These are phyloP conservation scores for Cryptococcus depauperatus DNA, from an alignment of 1,284 basidiomycete species.

Conservation along the genomic window DNA sequence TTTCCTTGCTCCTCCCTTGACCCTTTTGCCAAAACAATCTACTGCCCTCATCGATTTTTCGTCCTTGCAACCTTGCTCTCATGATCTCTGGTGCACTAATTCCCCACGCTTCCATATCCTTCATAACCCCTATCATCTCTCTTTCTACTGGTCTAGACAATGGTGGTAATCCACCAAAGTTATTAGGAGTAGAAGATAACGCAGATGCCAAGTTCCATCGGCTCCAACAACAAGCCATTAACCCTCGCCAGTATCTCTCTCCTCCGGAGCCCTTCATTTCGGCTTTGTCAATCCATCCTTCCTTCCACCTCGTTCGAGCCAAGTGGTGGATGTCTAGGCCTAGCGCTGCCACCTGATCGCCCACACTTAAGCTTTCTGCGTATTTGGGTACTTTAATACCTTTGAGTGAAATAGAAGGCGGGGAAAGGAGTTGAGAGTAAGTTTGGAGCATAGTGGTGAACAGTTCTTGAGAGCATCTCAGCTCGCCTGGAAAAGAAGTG, in stretches of 20 bases:
- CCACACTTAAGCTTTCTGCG: neutral
- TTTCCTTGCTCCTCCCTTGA: neutral
- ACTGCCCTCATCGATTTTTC: neutral
- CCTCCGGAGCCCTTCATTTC: neutral
- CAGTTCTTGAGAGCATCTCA: slow-evolving; percentile 19
- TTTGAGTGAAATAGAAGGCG: neutral
- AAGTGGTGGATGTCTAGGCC: neutral
- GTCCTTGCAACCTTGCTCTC: slow-evolving; percentile 3
- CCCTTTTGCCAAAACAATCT: neutral
- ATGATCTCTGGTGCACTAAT: slow-evolving; percentile 8
- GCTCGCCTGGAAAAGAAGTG: neutral
- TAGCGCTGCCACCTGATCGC: neutral
- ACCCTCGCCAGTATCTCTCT: slow-evolving; percentile 15
- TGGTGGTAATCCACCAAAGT: neutral
- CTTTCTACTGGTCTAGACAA: slow-evolving; percentile 1
- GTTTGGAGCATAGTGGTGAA: slow-evolving; percentile 24
- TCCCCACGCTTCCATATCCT: slow-evolving; percentile 13
- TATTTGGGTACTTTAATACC: neutral
- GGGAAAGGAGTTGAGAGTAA: slow-evolving; percentile 4
- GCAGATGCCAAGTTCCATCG: slow-evolving; percentile 10
- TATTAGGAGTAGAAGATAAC: neutral
- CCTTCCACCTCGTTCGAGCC: neutral
- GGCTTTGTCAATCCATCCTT: slow-evolving; percentile 3
- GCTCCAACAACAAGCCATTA: slow-evolving; percentile 13
- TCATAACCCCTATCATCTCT: slow-evolving; percentile 10